Evolutionary conservation across 371 early-diverging fungal genomes (phyloP), one percentile per base, ranked within the genome.

Genomic region (Batkoa obscura): DNA sequence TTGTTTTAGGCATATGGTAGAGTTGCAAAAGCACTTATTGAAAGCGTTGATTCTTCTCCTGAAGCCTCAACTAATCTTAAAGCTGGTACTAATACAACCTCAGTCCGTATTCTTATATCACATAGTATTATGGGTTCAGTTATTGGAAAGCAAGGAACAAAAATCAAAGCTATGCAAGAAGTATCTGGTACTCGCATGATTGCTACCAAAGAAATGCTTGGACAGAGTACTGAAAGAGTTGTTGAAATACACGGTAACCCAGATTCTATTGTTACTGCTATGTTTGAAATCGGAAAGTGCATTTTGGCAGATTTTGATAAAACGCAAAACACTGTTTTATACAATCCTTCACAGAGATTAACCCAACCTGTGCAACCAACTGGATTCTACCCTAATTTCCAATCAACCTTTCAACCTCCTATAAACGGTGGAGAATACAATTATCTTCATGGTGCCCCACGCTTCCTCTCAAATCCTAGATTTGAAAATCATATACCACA

Each of bases 161-260:
- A 85, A 55, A 94, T 94, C 65, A 83, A 83, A 58, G 86, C 88
- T 57, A 85, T 94, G 55, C 83, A 93, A 58, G 81, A 85, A 47
- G 68, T 72, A 30, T 83, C 87, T n/a, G 85, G 89, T 8, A 82
- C 88, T 54, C 80, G 84, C 58, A 74, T 90, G 51, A 79, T 77
- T 45, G 86, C 90, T 2, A 82, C 85, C 9, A 82, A 84, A 64
- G 83, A 82, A 47, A 73, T 80, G 8, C 63, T 84, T 56, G 81
- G 84, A 15, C 70, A 76, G 58, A 77, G 76, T 15, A 83, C 77
- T 33, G 90, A 90, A 59, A 81, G 94, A 30, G 76, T 86, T 2
- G 76, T 94, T 33, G 85, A 89, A 30, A 80, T 93, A 58, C 79
- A 78, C 23, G 94, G 94, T 34, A 75, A 80, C 0, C 80, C 89